Evolutionary conservation across 2,329 filamentous ascomycete genomes (phyloP), one percentile per base, ranked within the genome.

Genomic region (Ophiostoma triangulosporum): DNA sequence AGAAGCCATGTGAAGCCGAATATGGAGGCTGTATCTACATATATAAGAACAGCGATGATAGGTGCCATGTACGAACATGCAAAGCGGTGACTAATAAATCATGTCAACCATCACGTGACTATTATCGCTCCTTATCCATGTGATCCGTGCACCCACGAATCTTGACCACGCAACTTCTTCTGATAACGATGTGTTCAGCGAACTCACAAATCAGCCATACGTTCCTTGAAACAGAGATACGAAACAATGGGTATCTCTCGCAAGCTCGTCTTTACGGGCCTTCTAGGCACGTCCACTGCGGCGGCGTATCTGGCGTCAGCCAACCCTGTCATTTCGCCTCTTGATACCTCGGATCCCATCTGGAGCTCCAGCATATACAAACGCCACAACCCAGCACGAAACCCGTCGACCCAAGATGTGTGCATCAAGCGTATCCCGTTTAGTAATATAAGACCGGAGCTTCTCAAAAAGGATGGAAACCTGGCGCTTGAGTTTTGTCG

Each of bases 401-500:
- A 86, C 64, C 77, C 81, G 0, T 70, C 76, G 0, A 77, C 76
- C 0, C 75, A 84, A 54, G 84, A 88, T 62, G 66, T 84, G 11
- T 82, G 77, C 60, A 69, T 85, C 59, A 77, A 79, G 59, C 73
- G 72, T 33, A 73, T 88, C 0, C 79, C 83, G 0, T 63, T 88
- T 49, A 69, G 69, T 48, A 78, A 81, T 62, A 78, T 88, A 57
- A 75, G 77, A 29, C 81, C 83, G 0, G 77, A 83, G 58, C 69
- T 88, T 52, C 67, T 86, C 14, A 71, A 83, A 62, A 74, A 77
- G 58, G 78, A 79, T 58, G 68, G 69, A 27, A 72, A 71, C 1
- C 69, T 86, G 49, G 75, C 77, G 1, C 72, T 84, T 6, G 78
- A 78, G 58, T 85, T 86, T 63, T 84, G 80, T 63, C 78, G 78